Evolutionary conservation across 176 grass and related monocot species (phyloP).

Genomic region (Poa pratensis): DNA sequence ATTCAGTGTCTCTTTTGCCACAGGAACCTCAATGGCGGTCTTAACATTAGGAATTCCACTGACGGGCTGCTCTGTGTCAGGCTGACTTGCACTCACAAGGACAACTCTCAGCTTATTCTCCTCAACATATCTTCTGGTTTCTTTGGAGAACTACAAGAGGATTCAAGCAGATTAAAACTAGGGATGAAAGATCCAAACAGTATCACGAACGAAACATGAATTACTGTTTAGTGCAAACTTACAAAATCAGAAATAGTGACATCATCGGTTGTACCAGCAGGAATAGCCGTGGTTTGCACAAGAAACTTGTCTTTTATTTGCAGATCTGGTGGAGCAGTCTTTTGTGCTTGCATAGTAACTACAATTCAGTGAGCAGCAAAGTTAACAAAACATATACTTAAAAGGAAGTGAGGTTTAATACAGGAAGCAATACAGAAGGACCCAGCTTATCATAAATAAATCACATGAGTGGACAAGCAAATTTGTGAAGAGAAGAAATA

Average conservation of each 20-base stretch:
- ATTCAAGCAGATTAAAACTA: slow-evolving; percentile 27
- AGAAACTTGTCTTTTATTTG: slow-evolving; percentile 94
- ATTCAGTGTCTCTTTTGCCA: slow-evolving; percentile 38
- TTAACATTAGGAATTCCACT: slow-evolving; percentile 31
- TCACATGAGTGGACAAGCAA: background rate
- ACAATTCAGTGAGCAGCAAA: slow-evolving; percentile 37
- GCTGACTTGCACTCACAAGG: slow-evolving; percentile 54
- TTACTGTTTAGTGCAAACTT: slow-evolving; percentile 43
- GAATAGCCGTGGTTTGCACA: slow-evolving; percentile 75
- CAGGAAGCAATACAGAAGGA: background rate
- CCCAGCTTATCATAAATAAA: background rate
- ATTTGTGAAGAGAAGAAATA: slow-evolving; percentile 10
- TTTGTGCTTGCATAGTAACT: slow-evolving; percentile 92
- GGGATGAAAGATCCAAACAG: slow-evolving; percentile 14
- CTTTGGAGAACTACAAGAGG: slow-evolving; percentile 77
- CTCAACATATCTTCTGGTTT: slow-evolving; percentile 71
- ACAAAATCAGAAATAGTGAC: slow-evolving; percentile 78
- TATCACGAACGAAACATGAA: slow-evolving; percentile 10
- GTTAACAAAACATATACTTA: slow-evolving; percentile 22
- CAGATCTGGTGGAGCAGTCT: slow-evolving; percentile 62
- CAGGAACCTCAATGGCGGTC: slow-evolving; percentile 31
- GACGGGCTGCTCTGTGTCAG: slow-evolving; percentile 39
- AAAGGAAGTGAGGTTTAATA: slow-evolving; percentile 17
- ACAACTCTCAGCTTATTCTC: slow-evolving; percentile 84
- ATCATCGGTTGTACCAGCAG: slow-evolving; percentile 75